Base-by-base conservation (phyloP, 148 eudicot genomes). In the Mesembryanthemum crystallinum region DNA sequence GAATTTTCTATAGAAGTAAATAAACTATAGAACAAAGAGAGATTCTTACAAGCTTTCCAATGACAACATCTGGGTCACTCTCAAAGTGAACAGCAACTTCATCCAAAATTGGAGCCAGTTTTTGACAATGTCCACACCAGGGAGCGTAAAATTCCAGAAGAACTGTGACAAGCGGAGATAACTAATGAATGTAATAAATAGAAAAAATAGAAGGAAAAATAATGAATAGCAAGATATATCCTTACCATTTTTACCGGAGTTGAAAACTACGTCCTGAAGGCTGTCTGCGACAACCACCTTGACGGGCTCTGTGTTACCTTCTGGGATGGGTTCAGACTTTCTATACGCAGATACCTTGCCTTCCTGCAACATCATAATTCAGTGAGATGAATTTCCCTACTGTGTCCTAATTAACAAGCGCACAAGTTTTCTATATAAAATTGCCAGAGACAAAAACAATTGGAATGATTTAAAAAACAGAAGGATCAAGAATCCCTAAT, bases 91-190 rank as follows among this genome's bases (percentile, higher is more conserved):
- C 25, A 32, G 88, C 88, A 27, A 85, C 86, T 81, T 85, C 88
- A 29, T 85, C 88, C 68, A 83, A 78, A 58, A 80, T 78, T 3
- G 88, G 86, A 65, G 82, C 84, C 71, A 85, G 71, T 47, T 75
- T 80, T 77, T 85, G 72, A 86, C 88, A 85, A 67, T 83, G 86
- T 68, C 86, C 86, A 61, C 88, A 85, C 88, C 88, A 85, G 17
- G 86, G 88, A 35, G 88, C 86, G 33, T 85, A 85, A 51, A 85
- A 85, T 67, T 85, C 88, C 70, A 85, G 75, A 75, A 85, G 62
- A 37, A 85, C 88, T 85, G 82, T 43, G 23, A 39, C 25, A 73
- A 24, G n/a, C 42, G 29, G 42, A 37, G 27, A 23, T 32, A n/a
- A n/a, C n/a, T 29, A 64, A 42, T 80, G 24, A 45, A 20, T 64